phyloP scores from a whole-genome alignment of 2,329 filamentous ascomycete genomes.

The Penicillium decumbens region DNA sequence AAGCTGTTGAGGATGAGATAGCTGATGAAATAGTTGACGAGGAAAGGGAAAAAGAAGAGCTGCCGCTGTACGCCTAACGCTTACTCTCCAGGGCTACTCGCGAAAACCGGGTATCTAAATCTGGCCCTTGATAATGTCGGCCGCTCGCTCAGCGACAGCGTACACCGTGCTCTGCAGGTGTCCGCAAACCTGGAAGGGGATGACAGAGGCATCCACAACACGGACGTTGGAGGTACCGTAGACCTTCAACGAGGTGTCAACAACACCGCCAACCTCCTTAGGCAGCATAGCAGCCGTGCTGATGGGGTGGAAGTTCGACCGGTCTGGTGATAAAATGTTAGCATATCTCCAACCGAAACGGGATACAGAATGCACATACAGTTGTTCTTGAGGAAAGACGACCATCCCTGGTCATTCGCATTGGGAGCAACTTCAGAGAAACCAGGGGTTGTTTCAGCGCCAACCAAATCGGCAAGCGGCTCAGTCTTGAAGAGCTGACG shows the following conservation, averaged over 20 bases:
- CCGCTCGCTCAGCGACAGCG: constrained; percentile 29
- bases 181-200: constrained; percentile 28
- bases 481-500: constrained; percentile 19
- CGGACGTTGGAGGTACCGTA: constrained; percentile 33
- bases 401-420: constrained; percentile 23
- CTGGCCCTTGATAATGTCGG: constrained; percentile 28
- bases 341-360: not conserved
- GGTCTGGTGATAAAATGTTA: constrained; percentile 13
- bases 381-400: constrained; percentile 21
- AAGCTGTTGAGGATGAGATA: too few relatives aligned
- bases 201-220: constrained; percentile 32
- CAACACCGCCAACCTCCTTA: constrained; percentile 31
- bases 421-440: constrained; percentile 15
- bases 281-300: constrained; percentile 34
- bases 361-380: constrained; percentile 15
- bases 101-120: not conserved
- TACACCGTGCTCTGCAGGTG: constrained; percentile 28
- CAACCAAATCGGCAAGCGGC: constrained; percentile 15
- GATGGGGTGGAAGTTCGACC: constrained; percentile 30
- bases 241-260: constrained; percentile 29
- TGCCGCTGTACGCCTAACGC: not conserved
- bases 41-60: too few relatives aligned
- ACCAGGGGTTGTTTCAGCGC: constrained; percentile 21
- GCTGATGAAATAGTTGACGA: too few relatives aligned
- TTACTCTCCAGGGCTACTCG: not conserved